Percentiles rank a stretch among this genome's conserved stretches.
Evolutionary conservation across 192 early-diverging fungal species (phyloP).

Genomic region (Obelidium mucronatum): DNA sequence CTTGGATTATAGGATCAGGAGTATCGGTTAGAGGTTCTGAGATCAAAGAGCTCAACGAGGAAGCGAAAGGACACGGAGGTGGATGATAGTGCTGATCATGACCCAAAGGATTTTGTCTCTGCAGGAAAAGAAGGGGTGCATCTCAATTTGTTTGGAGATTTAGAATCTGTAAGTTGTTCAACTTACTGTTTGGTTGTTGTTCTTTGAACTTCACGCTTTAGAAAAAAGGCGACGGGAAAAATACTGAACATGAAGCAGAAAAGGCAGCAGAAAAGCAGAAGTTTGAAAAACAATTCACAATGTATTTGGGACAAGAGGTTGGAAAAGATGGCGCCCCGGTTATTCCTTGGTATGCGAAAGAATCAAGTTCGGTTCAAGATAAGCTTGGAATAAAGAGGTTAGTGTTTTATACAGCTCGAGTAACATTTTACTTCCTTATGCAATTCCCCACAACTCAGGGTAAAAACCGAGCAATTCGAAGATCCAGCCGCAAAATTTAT

Average conservation of each 20-base stretch:
- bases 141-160: slow-evolving; percentile 67
- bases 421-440: not conserved
- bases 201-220: not conserved
- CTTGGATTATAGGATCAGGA: slow-evolving; percentile 59
- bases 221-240: slow-evolving; percentile 36
- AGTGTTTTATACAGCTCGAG: not conserved
- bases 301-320: slow-evolving; percentile 63
- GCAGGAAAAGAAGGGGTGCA: slow-evolving; percentile 42
- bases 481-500: slow-evolving; percentile 22
- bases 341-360: slow-evolving; percentile 46
- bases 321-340: slow-evolving; percentile 37
- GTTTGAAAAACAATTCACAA: slow-evolving; percentile 64
- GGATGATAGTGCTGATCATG: slow-evolving; percentile 38
- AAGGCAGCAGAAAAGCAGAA: slow-evolving; percentile 58
- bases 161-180: slow-evolving; percentile 58
- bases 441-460: not conserved
- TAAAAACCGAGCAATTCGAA: not conserved
- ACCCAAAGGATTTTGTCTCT: slow-evolving; percentile 3
- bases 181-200: no score
- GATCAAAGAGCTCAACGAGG: slow-evolving; percentile 51
- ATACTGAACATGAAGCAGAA: slow-evolving; percentile 67
- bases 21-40: slow-evolving; percentile 58
- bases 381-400: not conserved
- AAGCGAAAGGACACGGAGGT: slow-evolving; percentile 24
- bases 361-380: not conserved